Evolutionary conservation across 805 yeast genomes (phyloP).

Genomic region (Sugiyamaella valdiviana): DNA sequence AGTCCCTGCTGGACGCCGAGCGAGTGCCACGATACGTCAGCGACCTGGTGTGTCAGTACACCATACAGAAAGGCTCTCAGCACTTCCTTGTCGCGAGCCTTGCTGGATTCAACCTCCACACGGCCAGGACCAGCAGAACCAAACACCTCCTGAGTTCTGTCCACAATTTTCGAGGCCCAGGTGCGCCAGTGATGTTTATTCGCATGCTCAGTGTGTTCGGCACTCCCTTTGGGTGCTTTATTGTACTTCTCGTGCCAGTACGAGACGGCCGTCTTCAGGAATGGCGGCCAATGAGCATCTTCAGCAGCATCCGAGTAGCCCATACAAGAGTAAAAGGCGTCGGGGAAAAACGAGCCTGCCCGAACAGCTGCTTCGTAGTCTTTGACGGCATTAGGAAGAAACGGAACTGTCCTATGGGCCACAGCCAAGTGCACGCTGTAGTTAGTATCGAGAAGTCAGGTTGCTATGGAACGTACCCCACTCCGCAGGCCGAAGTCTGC

Average conservation of each 20-base stretch:
- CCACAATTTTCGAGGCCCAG: neutral
- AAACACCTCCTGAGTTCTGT: neutral
- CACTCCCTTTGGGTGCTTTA: neutral
- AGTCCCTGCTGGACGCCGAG: slow-evolving; percentile 49
- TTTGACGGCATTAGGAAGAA: slow-evolving; percentile 12
- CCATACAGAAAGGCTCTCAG: slow-evolving; percentile 56
- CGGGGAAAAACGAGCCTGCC: slow-evolving; percentile 66
- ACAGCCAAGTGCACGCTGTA: slow-evolving; percentile 16
- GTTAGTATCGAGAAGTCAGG: neutral
- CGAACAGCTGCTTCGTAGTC: slow-evolving; percentile 20
- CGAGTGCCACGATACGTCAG: slow-evolving; percentile 68
- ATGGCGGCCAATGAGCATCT: slow-evolving; percentile 66
- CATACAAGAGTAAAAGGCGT: slow-evolving; percentile 57
- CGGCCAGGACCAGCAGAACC: neutral
- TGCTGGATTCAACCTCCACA: neutral
- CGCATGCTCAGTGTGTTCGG: neutral
- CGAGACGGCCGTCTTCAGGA: slow-evolving; percentile 42
- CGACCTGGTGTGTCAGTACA: slow-evolving; percentile 53
- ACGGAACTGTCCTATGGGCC: slow-evolving; percentile 8
- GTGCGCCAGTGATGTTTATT: neutral
- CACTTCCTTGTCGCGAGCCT: slow-evolving; percentile 20
- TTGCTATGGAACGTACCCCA: neutral
- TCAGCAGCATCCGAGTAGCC: slow-evolving; percentile 51
- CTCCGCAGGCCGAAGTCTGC: slow-evolving; percentile 1
- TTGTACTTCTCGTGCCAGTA: slow-evolving; percentile 36